A percentile compares a stretch with the other conserved stretches of the same genome.
Conservation (phyloP, 495 filamentous ascomycete genomes). For the Lophium mytilinum region DNA sequence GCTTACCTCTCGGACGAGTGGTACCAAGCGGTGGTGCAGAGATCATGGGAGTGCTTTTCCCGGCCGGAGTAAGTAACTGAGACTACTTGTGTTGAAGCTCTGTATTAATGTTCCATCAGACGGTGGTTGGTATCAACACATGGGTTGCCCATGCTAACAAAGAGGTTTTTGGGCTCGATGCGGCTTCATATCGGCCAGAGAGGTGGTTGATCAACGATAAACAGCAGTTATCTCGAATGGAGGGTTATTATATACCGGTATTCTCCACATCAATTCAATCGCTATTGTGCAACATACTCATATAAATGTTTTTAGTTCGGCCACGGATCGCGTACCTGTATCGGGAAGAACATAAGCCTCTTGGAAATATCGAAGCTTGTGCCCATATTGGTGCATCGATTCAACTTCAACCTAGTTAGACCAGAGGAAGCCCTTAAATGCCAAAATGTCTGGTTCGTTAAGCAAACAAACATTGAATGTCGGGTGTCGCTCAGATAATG, state of each 20-base stretch:
- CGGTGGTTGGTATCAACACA: slow-evolving; percentile 45
- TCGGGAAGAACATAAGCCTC: slow-evolving; percentile 17
- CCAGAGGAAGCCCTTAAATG: background rate
- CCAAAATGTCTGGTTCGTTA: slow-evolving; percentile 18
- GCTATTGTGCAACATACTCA: too few species aligned
- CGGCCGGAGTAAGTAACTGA: slow-evolving; percentile 20
- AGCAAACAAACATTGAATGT: slow-evolving; percentile 7
- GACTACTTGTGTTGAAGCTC: background rate
- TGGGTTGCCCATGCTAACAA: slow-evolving; percentile 47
- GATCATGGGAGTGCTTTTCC: slow-evolving; percentile 35
- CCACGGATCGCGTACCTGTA: slow-evolving; percentile 15
- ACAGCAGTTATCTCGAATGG: slow-evolving; percentile 3
- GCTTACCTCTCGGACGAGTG: slow-evolving; percentile 35
- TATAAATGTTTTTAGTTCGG: slow-evolving; percentile 11
- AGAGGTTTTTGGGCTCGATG: slow-evolving; percentile 40
- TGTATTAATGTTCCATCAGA: slow-evolving; percentile 19
- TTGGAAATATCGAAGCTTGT: slow-evolving; percentile 23
- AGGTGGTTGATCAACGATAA: slow-evolving; percentile 35
- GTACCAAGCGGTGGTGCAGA: slow-evolving; percentile 38
- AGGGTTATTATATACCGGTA: slow-evolving; percentile 8
- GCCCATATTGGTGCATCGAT: slow-evolving; percentile 13
- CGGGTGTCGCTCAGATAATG: background rate
- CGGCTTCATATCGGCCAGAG: slow-evolving; percentile 38
- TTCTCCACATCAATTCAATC: background rate
- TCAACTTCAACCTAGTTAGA: slow-evolving; percentile 14